Evolutionary conservation across 2,329 filamentous ascomycete genomes (phyloP).

Genomic region (Malbranchea cinnamomea): DNA sequence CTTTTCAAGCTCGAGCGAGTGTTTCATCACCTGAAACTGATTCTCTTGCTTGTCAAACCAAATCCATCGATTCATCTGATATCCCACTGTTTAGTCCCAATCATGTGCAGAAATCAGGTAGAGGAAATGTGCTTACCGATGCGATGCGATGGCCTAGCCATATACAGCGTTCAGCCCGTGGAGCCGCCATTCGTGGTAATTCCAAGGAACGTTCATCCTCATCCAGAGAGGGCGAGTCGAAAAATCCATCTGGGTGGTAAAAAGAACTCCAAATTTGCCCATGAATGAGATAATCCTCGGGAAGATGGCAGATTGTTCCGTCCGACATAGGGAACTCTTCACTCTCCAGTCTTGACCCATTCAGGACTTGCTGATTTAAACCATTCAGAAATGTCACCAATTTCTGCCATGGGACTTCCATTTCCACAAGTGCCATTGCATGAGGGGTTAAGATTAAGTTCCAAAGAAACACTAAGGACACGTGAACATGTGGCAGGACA

Average conservation of each 20-base stretch:
- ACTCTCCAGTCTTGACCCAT: slow-evolving; percentile 22
- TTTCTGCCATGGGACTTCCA: slow-evolving; percentile 35
- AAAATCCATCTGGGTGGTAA: slow-evolving; percentile 37
- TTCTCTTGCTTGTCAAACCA: slow-evolving; percentile 18
- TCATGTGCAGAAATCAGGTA: background rate
- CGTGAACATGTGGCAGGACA: slow-evolving; percentile 39
- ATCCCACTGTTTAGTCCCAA: background rate
- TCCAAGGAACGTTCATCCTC: slow-evolving; percentile 42
- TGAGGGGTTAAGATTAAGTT: slow-evolving; percentile 23
- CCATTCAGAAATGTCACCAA: slow-evolving; percentile 40
- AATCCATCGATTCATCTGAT: slow-evolving; percentile 27
- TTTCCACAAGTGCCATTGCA: slow-evolving; percentile 26
- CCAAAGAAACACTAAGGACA: slow-evolving; percentile 39
- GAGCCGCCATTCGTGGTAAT: slow-evolving; percentile 31
- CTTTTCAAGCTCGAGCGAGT: slow-evolving; percentile 12
- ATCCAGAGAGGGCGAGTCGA: slow-evolving; percentile 29
- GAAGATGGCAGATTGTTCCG: slow-evolving; percentile 32
- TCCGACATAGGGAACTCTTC: slow-evolving; percentile 28
- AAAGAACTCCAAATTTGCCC: slow-evolving; percentile 39
- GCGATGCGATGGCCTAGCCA: slow-evolving; percentile 33
- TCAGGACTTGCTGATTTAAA: slow-evolving; percentile 27
- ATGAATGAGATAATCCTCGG: slow-evolving; percentile 44
- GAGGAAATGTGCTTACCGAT: slow-evolving; percentile 20
- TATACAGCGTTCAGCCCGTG: slow-evolving; percentile 37
- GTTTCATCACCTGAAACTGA: slow-evolving; percentile 19